Percentiles rank a stretch among this genome's conserved stretches.
Conservation (phyloP, 768 basidiomycete species). For the Scleroderma citrinum region DNA sequence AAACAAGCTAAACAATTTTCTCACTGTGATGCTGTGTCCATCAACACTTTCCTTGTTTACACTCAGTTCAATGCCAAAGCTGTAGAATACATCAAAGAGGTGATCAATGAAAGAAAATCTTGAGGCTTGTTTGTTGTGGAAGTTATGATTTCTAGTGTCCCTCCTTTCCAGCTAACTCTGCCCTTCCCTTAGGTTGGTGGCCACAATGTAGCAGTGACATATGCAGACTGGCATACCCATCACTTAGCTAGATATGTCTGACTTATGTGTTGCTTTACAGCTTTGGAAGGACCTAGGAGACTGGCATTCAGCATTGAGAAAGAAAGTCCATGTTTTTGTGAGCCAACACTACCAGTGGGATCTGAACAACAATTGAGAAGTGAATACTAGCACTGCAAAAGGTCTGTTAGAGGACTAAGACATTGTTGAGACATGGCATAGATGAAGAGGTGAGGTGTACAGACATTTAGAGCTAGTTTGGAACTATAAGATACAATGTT, state of each 20-base stretch:
- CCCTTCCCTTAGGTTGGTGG: not conserved
- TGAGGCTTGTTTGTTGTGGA: not conserved
- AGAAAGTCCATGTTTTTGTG: not conserved
- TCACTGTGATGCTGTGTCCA: not conserved
- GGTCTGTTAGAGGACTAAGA: not conserved
- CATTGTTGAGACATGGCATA: not conserved
- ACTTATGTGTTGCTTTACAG: not conserved
- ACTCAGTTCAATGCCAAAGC: not conserved
- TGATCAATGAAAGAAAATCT: not conserved
- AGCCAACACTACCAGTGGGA: constrained; percentile 3
- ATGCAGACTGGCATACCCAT: not conserved
- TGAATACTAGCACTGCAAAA: not conserved
- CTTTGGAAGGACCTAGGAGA: constrained; percentile 5
- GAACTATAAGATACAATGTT: no score
- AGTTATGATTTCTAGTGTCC: not conserved
- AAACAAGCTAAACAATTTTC: not conserved
- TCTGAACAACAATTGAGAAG: not conserved
- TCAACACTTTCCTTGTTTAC: not conserved
- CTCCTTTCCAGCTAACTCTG: not conserved
- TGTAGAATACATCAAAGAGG: not conserved
- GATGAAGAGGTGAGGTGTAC: constrained; percentile 2
- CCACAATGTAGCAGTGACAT: not conserved
- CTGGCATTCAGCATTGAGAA: not conserved
- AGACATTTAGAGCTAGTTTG: no score
- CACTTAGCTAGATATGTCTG: not conserved